Base-by-base conservation (phyloP, 176 grass and related monocot species). In the Hordeum vulgare region DNA sequence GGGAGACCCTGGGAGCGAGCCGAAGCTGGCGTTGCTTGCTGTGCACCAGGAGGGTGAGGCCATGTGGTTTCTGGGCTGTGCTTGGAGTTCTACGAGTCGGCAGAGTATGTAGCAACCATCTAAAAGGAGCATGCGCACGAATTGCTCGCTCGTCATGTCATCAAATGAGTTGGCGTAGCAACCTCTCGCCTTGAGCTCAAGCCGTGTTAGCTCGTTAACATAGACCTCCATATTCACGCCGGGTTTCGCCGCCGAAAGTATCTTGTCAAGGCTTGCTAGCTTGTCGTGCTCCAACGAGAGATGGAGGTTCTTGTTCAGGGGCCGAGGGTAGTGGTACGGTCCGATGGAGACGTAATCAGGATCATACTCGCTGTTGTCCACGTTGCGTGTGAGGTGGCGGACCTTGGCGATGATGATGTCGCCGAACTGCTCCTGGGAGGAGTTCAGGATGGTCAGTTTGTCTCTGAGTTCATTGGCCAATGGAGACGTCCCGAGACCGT, bases 61-160 rank as follows among this genome's bases (percentile, higher is more conserved):
- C 29, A 31, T 31, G 29, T 31, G 2, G 29, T 31, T 31, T 31
- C 2, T 31, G 7, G 17, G 17, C 0, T 0, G 26, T 11, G 8
- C 6, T 15, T 5, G 26, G 61, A 51, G 21, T 13, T 8, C 0
- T 13, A 10, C 44, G 44, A 76, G 47, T 1, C 7, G 9, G n/a
- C 0, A 0, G 15, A 86, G 66, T 11, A 86, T 2, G 57, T 73
- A 86, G 40, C 76, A 86, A 4, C 40, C 84, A 44, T 86, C 76
- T 4, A 86, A 76, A 29, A 86, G 57, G 7, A 80, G 29, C 84
- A 86, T 86, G 39, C 67, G 66, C 4, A 80, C 56, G 29, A 31
- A 31, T 31, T 31, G 29, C 4, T 11, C 13, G 10, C 31, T 64
- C 0, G 21, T 4, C 1, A 86, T 9, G 9, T 3, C 21, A 2